These are phyloP conservation scores for Pochonia chlamydosporia DNA, from an alignment of 2,329 filamentous ascomycete species.

Conservation along the genomic window DNA sequence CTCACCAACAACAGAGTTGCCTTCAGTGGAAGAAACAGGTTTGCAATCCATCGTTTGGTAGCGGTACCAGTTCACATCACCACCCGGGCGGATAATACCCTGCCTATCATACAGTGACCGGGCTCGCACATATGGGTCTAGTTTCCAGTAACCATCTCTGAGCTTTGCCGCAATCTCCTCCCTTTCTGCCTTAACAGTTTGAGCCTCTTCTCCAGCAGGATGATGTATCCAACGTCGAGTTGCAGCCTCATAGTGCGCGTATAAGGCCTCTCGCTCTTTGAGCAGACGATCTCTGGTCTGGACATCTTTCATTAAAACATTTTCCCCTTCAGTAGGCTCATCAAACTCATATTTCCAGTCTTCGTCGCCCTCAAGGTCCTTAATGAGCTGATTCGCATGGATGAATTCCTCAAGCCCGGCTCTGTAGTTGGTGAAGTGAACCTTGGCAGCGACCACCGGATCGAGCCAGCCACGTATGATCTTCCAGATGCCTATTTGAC, in stretches of 20 bases:
- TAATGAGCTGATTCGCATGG: conserved; percentile 61
- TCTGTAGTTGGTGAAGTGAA: conserved; percentile 82
- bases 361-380: conserved; percentile 81
- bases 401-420: conserved; percentile 78
- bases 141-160: conserved; percentile 73
- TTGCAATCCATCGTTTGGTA: conserved; percentile 7
- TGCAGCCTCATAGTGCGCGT: conserved; percentile 65
- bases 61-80: conserved; percentile 66
- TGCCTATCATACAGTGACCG: conserved; percentile 78
- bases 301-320: conserved; percentile 64
- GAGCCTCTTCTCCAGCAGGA: conserved; percentile 35
- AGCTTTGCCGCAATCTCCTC: conserved; percentile 57
- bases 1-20: background rate
- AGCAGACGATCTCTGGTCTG: conserved; percentile 59
- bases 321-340: conserved; percentile 72
- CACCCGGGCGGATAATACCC: conserved; percentile 63
- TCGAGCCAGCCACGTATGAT: conserved; percentile 96
- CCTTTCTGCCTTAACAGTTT: conserved; percentile 50
- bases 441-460: conserved; percentile 88
- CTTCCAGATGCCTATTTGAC: conserved; percentile 72
- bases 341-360: conserved; percentile 78
- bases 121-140: conserved; percentile 84
- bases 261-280: conserved; percentile 57
- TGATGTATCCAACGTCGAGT: conserved; percentile 68
- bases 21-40: background rate